Evolutionary conservation across 2,329 filamentous ascomycete genomes (phyloP), one percentile per base, ranked within the genome.

Genomic region (Fusarium albidum): DNA sequence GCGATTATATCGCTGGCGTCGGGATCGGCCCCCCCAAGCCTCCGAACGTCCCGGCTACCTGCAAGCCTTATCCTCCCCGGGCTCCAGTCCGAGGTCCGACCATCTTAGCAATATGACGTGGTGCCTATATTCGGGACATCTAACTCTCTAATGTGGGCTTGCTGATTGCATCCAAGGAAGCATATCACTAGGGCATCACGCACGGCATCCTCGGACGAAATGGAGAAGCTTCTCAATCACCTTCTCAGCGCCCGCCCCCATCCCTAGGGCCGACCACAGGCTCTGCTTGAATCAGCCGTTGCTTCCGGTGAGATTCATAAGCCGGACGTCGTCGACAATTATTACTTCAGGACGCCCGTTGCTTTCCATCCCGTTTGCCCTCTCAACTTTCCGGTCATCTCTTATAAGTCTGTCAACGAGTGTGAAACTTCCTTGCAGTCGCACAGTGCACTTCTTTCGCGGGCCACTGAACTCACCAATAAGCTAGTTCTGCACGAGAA

Each of bases 201-300:
- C 32, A 54, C 63, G 63, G 63, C 44, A 66, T 40, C 44, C 33
- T 66, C 63, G 63, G 63, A 41, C 18, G 33, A 48, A 35, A 55
- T 40, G 14, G 28, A 43, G 21, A 31, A 45, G 18, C 40, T 32
- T 39, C 45, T 35, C 41, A 15, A 34, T 28, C 28, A 44, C 32
- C 17, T 47, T 35, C 42, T 50, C 61, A 46, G 45, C 41, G 38
- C 47, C 52, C 55, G 42, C 42, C 27, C 28, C 34, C 34, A 41
- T 15, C 34, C 31, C 50, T 35, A 48, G 48, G 44, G 46, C 55
- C 52, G 50, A 44, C 39, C 27, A 40, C 41, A 55, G 40, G 41
- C 32, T 57, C 21, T 50, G 52, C 53, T 54, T 38, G 49, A n/a
- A n/a, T 49, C 50, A 50, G 52, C 52, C 58, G 60, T 62, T 59